Base-by-base conservation (phyloP, 78 protist genomes). In the Dictyostelium purpureum region DNA sequence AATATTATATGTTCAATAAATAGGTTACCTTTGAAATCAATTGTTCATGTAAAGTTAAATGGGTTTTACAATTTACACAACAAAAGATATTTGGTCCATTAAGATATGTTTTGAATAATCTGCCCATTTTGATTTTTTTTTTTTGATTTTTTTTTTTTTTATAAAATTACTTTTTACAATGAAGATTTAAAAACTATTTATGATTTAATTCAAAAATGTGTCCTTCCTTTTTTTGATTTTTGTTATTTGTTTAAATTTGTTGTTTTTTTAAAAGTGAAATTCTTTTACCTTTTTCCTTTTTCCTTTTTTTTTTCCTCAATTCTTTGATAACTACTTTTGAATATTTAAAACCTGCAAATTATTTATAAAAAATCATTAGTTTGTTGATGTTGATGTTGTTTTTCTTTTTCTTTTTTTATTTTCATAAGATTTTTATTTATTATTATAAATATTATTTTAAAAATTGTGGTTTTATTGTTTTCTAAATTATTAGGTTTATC, bases 11-110 rank as follows among this genome's bases (percentile, higher is more conserved):
- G 18, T 47, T 38, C 42, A 5, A 52, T 4, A 71, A 71, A 40
- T 38, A 33, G n/a, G 67, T 52, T 45, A 79, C 90, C 49, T 73
- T 82, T 70, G 90, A 82, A 19, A 85, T 73, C 70, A 85, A 73
- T 59, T 85, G 91, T 18, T 85, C 91, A 6, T 42, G 69, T 7
- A 85, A 40, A 24, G 91, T 40, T 31, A 85, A 40, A 63, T 85
- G 91, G 6, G 78, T 77, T 54, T 85, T 70, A 73, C 91, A 85
- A 28, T 21, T 59, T 2, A 26, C 19, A 47, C 91, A 85, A 85
- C 81, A 66, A 73, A 42, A 73, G 24, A 85, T 85, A 61, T 65
- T 70, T 26, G 82, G n/a, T 26, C 91, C 91, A 56, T 56, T 71
- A n/a, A 73, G 49, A 85, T 85, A 85, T 1, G 38, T 54, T 40